phyloP scores from a whole-genome alignment of 768 basidiomycete genomes.

The Boletus eberwhitei region DNA sequence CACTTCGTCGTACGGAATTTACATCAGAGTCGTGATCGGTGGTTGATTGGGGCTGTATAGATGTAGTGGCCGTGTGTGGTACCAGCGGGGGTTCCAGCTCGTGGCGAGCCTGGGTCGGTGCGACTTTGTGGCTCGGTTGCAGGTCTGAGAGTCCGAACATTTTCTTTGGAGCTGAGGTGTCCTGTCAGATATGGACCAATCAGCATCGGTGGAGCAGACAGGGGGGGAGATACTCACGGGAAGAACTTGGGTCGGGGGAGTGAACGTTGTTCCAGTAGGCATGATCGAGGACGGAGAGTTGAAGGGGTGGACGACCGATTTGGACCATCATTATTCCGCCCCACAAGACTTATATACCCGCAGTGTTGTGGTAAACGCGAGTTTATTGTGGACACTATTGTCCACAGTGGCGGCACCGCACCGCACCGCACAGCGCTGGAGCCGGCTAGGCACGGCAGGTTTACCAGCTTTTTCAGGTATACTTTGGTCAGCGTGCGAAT shows the following conservation, averaged over 20 bases:
- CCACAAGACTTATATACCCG: slow-evolving; percentile 10
- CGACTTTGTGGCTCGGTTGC: neutral
- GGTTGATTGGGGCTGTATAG: neutral
- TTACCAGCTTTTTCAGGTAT: slow-evolving; percentile 8
- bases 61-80: neutral
- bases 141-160: neutral
- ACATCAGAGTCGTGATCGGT: neutral
- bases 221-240: slow-evolving; percentile 1
- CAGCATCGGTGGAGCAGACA: neutral
- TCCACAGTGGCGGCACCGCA: slow-evolving; percentile 1
- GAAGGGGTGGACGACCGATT: neutral
- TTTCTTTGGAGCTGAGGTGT: slow-evolving; percentile 2
- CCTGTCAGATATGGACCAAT: slow-evolving; percentile 5
- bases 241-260: neutral
- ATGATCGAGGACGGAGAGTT: slow-evolving; percentile 2
- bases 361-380: slow-evolving; percentile 3
- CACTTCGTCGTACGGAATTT: neutral
- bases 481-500: neutral
- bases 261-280: neutral
- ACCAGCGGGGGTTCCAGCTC: neutral
- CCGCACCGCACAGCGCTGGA: neutral
- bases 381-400: slow-evolving; percentile 11
- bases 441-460: neutral
- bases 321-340: neutral
- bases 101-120: neutral